phyloP scores from a whole-genome alignment of 2,329 filamentous ascomycete species.

The Cadophora gregata region DNA sequence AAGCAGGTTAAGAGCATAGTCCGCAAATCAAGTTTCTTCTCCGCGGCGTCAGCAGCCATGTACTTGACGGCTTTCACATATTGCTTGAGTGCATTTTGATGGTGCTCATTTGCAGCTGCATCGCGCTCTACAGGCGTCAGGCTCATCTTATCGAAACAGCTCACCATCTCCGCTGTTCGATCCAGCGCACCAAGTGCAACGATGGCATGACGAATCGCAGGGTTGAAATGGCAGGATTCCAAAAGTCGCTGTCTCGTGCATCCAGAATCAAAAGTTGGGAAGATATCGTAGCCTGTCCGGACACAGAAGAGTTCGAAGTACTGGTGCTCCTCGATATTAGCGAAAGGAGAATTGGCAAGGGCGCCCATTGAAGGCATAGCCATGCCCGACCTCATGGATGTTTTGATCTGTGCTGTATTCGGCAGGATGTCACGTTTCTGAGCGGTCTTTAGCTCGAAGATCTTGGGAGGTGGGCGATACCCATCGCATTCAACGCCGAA shows the following conservation, averaged over 20 bases:
- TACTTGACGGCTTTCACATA: constrained; percentile 33
- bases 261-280: constrained; percentile 29
- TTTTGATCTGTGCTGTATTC: constrained; percentile 3
- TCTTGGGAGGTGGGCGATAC: constrained; percentile 17
- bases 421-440: constrained; percentile 20
- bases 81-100: constrained; percentile 30
- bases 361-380: constrained; percentile 7
- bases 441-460: not conserved
- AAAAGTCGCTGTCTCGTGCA: constrained; percentile 29
- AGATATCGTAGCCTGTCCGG: constrained; percentile 31
- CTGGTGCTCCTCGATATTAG: constrained; percentile 25
- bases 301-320: constrained; percentile 33
- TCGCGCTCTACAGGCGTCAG: constrained; percentile 22
- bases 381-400: not conserved
- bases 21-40: constrained; percentile 50
- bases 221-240: constrained; percentile 31
- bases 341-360: constrained; percentile 26
- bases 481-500: constrained; percentile 32
- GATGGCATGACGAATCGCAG: constrained; percentile 33
- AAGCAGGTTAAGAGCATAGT: constrained; percentile 44
- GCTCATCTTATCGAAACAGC: constrained; percentile 26
- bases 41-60: constrained; percentile 34
- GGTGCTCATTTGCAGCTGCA: constrained; percentile 26
- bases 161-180: constrained; percentile 28
- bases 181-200: constrained; percentile 36